Percentiles rank a stretch among this genome's conserved stretches.
phyloP scores from a whole-genome alignment of 345 rosid species.

The Eucalyptus tenuipes region DNA sequence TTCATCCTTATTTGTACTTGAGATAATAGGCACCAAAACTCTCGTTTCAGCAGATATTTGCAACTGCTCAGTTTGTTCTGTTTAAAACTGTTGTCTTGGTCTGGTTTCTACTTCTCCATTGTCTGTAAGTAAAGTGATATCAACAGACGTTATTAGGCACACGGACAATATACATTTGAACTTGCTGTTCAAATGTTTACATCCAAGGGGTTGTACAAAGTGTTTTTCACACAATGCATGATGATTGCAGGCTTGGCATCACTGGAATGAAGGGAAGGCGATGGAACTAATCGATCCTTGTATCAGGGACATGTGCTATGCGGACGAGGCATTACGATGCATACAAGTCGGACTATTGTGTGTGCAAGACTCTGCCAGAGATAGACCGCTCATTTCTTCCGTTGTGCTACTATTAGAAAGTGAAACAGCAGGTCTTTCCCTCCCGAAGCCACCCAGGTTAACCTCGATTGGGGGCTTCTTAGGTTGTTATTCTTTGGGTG shows the following conservation, averaged over 20 bases:
- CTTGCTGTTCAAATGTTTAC: background rate
- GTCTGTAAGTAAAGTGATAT: background rate
- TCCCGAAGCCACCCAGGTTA: slow-evolving; percentile 46
- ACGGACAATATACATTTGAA: background rate
- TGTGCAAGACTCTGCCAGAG: slow-evolving; percentile 61
- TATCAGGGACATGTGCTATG: slow-evolving; percentile 20
- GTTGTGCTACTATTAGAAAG: slow-evolving; percentile 64
- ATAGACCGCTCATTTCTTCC: slow-evolving; percentile 61
- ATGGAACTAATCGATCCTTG: slow-evolving; percentile 56
- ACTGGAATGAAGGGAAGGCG: slow-evolving; percentile 50
- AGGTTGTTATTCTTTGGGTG: slow-evolving; percentile 6
- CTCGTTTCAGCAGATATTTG: background rate
- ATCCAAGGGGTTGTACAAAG: background rate
- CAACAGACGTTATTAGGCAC: background rate
- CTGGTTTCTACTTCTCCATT: background rate
- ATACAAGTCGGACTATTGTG: slow-evolving; percentile 74
- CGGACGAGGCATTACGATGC: slow-evolving; percentile 46
- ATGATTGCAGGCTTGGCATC: slow-evolving; percentile 58
- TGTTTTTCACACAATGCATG: background rate
- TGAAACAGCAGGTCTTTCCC: slow-evolving; percentile 34
- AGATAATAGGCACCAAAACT: background rate
- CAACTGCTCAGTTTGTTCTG: background rate
- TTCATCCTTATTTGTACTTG: background rate
- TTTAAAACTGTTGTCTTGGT: background rate
- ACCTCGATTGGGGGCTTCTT: slow-evolving; percentile 34